Evolutionary conservation across 148 eudicot genomes (phyloP).

Genomic region (Cornus suecica): DNA sequence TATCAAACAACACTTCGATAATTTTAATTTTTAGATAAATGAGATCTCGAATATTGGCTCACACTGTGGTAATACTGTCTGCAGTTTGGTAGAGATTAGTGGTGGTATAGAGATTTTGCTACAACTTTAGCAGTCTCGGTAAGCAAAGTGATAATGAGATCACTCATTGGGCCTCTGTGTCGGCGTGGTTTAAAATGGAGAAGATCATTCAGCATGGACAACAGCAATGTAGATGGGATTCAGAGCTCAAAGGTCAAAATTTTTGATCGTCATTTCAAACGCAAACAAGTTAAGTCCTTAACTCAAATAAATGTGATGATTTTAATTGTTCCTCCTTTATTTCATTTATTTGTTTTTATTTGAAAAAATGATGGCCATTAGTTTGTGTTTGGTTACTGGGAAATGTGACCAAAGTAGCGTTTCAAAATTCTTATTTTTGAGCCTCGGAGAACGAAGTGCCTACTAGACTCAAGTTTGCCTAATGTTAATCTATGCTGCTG

Average conservation of each 20-base stretch:
- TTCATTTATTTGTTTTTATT: not conserved
- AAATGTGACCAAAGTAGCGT: not conserved
- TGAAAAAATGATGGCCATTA: not conserved
- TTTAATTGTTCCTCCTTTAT: not conserved
- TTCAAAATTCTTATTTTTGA: not conserved
- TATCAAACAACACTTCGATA: too few relatives aligned
- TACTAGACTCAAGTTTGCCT: not conserved
- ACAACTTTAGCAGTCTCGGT: not conserved
- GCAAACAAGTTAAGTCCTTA: slow-evolving; percentile 55
- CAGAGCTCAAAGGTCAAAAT: slow-evolving; percentile 64
- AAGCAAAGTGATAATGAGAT: not conserved
- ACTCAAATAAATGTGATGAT: not conserved
- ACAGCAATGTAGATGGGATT: slow-evolving; percentile 33
- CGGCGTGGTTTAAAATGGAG: not conserved
- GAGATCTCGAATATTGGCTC: too few relatives aligned
- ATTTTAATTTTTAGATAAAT: too few relatives aligned
- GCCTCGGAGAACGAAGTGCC: not conserved
- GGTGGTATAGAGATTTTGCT: too few relatives aligned
- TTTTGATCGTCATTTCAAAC: slow-evolving; percentile 84
- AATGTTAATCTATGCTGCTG: not conserved
- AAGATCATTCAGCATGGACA: slow-evolving; percentile 24
- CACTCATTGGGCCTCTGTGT: not conserved
- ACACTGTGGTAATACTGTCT: too few relatives aligned
- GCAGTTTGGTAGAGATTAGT: too few relatives aligned
- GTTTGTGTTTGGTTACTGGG: not conserved